These are phyloP conservation scores for Paramyrothecium roridum DNA, from an alignment of 2,329 filamentous ascomycete species.

Conservation along the genomic window DNA sequence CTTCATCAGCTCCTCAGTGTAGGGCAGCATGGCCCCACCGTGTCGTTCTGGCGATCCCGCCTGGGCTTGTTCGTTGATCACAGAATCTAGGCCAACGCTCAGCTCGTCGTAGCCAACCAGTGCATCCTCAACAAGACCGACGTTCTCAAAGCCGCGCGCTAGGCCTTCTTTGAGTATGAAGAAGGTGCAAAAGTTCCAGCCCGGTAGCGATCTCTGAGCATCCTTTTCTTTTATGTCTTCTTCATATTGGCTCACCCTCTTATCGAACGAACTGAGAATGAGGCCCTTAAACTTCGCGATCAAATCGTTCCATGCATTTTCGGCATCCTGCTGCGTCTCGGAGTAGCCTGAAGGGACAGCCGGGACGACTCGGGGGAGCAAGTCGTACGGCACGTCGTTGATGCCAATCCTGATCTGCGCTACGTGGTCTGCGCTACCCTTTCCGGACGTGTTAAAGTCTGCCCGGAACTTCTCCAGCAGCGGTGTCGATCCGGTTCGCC, in stretches of 20 bases:
- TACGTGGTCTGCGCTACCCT: constrained; percentile 71
- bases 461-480: constrained; percentile 85
- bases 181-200: constrained; percentile 99
- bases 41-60: constrained; percentile 61
- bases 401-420: constrained; percentile 79
- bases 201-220: constrained; percentile 77
- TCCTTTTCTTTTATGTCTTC: constrained; percentile 96
- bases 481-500: constrained; percentile 76
- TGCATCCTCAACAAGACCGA: constrained; percentile 93
- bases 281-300: constrained; percentile 82
- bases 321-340: constrained; percentile 74
- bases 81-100: constrained; percentile 77
- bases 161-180: constrained; percentile 97
- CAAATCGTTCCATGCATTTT: constrained; percentile 79
- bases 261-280: constrained; percentile 87
- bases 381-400: constrained; percentile 65
- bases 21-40: constrained; percentile 67
- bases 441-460: constrained; percentile 78
- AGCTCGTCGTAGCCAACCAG: constrained; percentile 94
- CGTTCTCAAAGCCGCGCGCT: constrained; percentile 90
- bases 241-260: constrained; percentile 89
- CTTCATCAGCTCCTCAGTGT: constrained; percentile 70
- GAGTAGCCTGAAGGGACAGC: constrained; percentile 61
- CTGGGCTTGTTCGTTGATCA: constrained; percentile 70
- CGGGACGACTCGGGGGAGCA: constrained; percentile 59